Percentiles rank a stretch among this genome's conserved stretches.
Evolutionary conservation across 768 basidiomycete genomes (phyloP).

Genomic region (Mycena floridula): DNA sequence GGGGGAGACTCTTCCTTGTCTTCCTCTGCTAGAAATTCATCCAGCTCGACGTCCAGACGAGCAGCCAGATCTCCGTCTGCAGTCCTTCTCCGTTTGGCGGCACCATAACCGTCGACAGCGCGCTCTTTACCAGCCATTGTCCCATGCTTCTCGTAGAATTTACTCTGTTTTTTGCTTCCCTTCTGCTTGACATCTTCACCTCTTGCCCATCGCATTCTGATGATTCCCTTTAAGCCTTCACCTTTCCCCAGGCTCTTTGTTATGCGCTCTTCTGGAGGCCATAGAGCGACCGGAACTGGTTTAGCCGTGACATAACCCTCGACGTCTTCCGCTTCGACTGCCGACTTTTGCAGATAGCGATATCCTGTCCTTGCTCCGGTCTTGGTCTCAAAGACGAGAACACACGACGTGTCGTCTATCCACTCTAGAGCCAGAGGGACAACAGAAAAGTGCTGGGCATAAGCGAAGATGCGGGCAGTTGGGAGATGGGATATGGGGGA

Average conservation of each 20-base stretch:
- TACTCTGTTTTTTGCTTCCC: conserved; percentile 64
- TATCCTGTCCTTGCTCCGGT: conserved; percentile 47
- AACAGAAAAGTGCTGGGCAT: conserved; percentile 72
- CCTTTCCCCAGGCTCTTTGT: conserved; percentile 65
- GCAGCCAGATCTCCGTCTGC: conserved; percentile 31
- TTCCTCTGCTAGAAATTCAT: conserved; percentile 55
- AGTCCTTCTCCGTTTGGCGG: conserved; percentile 24
- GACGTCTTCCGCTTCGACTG: conserved; percentile 44
- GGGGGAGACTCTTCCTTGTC: conserved; percentile 37
- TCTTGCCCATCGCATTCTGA: conserved; percentile 75
- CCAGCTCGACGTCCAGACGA: conserved; percentile 60
- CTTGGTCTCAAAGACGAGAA: conserved; percentile 65
- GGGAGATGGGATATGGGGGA: conserved; percentile 69
- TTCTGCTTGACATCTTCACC: conserved; percentile 70
- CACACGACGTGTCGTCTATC: conserved; percentile 79
- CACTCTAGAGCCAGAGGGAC: conserved; percentile 77
- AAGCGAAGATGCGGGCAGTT: conserved; percentile 75
- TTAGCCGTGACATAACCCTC: conserved; percentile 60
- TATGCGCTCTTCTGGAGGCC: conserved; percentile 78
- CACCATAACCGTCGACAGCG: conserved; percentile 21
- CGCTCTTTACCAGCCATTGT: conserved; percentile 54
- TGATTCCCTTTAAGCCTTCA: conserved; percentile 56
- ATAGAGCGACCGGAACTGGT: conserved; percentile 64
- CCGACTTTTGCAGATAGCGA: conserved; percentile 43
- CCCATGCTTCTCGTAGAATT: conserved; percentile 78